Evolutionary conservation across 2,329 filamentous ascomycete genomes (phyloP).

Genomic region (Colletotrichum magnum): DNA sequence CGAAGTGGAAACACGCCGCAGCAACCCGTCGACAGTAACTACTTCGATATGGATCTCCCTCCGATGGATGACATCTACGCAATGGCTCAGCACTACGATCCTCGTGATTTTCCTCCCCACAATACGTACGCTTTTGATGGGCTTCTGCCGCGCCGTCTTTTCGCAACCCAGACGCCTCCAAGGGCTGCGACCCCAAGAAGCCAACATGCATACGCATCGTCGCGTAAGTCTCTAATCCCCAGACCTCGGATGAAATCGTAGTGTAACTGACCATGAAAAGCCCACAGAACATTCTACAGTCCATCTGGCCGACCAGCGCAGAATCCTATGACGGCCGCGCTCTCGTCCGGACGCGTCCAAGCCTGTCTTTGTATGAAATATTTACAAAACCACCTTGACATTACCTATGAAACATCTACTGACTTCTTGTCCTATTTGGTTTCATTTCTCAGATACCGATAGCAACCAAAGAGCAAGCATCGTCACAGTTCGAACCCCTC

Average conservation of each 20-base stretch:
- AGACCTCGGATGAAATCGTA: background rate
- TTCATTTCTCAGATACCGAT: conserved; percentile 15
- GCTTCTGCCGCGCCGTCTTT: background rate
- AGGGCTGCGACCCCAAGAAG: no score
- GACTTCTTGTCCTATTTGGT: no score
- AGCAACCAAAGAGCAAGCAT: conserved; percentile 29
- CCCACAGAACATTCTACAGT: background rate
- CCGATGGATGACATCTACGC: background rate
- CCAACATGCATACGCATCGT: background rate
- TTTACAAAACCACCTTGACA: fast-evolving
- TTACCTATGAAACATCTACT: background rate
- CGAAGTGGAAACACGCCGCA: background rate
- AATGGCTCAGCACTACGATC: background rate
- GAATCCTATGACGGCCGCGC: conserved; percentile 23
- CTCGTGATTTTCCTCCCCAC: background rate
- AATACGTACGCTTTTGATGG: background rate
- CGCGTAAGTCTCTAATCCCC: background rate
- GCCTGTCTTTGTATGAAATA: conserved; percentile 25
- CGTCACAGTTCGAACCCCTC: conserved; percentile 6
- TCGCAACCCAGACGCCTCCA: background rate
- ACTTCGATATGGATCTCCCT: background rate
- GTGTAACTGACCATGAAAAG: background rate
- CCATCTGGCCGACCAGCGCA: conserved; percentile 20
- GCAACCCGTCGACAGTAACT: background rate
- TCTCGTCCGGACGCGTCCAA: conserved; percentile 20